Percentiles rank a stretch among this genome's conserved stretches.
Evolutionary conservation across 441 rosid genomes (phyloP).

Genomic region (Jatropha podagrica): DNA sequence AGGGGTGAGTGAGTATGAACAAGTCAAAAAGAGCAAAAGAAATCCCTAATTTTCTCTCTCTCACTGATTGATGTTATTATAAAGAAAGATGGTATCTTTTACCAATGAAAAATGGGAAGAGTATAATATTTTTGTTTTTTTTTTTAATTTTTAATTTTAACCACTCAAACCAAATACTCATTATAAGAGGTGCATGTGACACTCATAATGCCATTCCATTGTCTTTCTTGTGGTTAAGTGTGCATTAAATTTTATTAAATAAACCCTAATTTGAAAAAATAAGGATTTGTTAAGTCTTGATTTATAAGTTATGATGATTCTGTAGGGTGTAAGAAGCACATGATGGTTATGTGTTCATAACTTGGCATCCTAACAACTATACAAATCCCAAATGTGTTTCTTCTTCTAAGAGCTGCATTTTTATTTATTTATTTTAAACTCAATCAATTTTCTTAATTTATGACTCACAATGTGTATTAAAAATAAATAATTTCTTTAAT

Average conservation of each 20-base stretch:
- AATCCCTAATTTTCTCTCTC: not conserved
- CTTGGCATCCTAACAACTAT: conserved; percentile 17
- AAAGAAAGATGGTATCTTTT: conserved; percentile 21
- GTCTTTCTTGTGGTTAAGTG: conserved; percentile 52
- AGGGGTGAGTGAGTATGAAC: conserved; percentile 15
- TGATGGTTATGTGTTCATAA: conserved; percentile 3
- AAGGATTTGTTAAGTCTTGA: conserved; percentile 26
- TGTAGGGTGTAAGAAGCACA: conserved; percentile 21
- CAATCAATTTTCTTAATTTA: too few relatives aligned
- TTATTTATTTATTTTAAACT: not conserved
- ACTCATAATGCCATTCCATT: conserved; percentile 52
- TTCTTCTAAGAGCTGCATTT: not conserved
- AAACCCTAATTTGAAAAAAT: not conserved
- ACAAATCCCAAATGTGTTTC: conserved; percentile 15
- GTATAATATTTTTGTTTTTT: not conserved
- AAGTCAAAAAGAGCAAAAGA: conserved; percentile 30
- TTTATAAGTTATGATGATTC: conserved; percentile 37
- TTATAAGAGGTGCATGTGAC: conserved; percentile 51
- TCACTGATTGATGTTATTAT: conserved; percentile 13
- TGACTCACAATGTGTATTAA: too few relatives aligned
- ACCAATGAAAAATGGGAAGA: conserved; percentile 1
- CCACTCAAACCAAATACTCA: conserved; percentile 29
- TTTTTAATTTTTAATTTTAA: not conserved
- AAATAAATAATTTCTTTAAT: too few relatives aligned
- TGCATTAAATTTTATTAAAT: conserved; percentile 20